These are phyloP conservation scores for Mortierella sp. DNA, from an alignment of 371 early-diverging fungal genomes.

Conservation along the genomic window DNA sequence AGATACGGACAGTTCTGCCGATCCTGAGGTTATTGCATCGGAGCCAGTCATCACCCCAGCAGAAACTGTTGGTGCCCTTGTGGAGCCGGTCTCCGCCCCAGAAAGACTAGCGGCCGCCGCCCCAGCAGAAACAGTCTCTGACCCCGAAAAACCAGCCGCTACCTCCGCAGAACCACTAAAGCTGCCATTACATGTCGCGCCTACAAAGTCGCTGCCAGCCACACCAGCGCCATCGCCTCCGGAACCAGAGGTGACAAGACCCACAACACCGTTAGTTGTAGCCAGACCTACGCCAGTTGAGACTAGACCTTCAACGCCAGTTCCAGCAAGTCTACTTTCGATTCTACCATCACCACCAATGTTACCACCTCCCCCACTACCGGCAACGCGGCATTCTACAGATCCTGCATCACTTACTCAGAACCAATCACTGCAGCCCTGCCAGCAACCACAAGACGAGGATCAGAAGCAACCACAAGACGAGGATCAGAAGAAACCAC, in stretches of 20 bases:
- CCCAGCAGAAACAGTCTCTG: no score
- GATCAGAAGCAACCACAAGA: not conserved
- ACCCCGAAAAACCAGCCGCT: no score
- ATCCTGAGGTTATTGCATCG: not conserved
- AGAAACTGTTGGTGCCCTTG: not conserved
- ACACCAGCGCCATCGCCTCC: constrained; percentile 10
- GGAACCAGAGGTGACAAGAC: not conserved
- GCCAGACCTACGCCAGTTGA: not conserved
- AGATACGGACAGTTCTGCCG: no score
- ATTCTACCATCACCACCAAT: not conserved
- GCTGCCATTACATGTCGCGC: not conserved
- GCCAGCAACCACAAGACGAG: not conserved
- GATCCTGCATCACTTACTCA: not conserved
- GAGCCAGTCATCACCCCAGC: no score
- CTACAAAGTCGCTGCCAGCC: not conserved
- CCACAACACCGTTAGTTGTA: not conserved
- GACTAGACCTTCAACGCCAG: not conserved
- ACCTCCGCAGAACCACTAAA: not conserved
- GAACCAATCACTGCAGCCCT: not conserved
- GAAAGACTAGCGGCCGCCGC: no score
- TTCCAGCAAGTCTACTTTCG: not conserved
- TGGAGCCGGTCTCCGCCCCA: no score
- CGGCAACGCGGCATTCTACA: not conserved
- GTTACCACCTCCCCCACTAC: not conserved
- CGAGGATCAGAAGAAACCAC: not conserved